Conservation (phyloP, 768 basidiomycete species). For the Daedaleopsis nitida region DNA sequence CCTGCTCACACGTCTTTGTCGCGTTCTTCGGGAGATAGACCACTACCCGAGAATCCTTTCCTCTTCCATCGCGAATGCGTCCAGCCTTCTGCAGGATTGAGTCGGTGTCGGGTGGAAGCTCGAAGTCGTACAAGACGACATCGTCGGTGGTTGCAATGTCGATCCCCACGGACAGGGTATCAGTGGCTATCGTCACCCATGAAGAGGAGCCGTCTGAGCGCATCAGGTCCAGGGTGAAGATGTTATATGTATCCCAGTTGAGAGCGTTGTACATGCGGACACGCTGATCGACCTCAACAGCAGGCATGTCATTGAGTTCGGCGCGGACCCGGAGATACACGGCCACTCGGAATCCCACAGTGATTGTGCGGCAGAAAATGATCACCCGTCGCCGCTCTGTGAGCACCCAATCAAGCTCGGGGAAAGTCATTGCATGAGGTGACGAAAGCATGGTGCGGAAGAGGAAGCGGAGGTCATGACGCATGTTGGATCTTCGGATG, state of each 20-base stretch:
- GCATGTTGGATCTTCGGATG: no score
- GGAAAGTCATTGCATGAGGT: no score
- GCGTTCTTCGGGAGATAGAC: no score
- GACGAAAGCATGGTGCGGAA: no score
- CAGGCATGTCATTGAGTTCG: not conserved
- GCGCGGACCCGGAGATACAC: slow-evolving; percentile 21
- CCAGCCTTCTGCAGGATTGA: not conserved
- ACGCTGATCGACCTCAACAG: no score
- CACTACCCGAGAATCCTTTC: no score
- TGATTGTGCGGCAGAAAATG: slow-evolving; percentile 32
- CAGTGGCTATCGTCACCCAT: not conserved
- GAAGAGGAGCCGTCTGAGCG: not conserved
- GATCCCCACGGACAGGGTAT: not conserved
- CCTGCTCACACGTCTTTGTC: no score
- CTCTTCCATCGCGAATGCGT: no score
- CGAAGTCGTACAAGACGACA: not conserved
- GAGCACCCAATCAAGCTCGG: not conserved
- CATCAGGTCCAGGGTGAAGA: not conserved
- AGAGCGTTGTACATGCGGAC: slow-evolving; percentile 16
- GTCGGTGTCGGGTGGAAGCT: not conserved
- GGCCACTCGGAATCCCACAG: slow-evolving; percentile 24
- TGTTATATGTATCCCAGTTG: slow-evolving; percentile 12
- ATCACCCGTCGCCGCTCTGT: slow-evolving; percentile 17
- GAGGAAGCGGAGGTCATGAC: no score
- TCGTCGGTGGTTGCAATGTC: not conserved